These are phyloP conservation scores for Gossypium herbaceum DNA, from an alignment of 345 rosid species.

Conservation along the genomic window DNA sequence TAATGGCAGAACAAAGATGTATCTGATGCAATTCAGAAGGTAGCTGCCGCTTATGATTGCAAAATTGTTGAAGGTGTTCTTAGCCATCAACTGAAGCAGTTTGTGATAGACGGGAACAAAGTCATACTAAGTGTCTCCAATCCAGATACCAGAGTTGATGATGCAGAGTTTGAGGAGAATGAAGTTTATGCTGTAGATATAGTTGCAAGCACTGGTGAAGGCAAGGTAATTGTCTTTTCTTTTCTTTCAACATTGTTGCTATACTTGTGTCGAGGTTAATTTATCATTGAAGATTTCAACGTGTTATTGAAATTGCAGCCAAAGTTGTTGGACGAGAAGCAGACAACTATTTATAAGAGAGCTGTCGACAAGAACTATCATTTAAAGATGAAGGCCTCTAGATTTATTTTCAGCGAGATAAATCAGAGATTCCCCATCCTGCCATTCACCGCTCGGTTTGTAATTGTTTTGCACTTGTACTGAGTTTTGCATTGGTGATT, in stretches of 20 bases:
- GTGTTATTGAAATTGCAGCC: constrained; percentile 53
- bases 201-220: constrained; percentile 91
- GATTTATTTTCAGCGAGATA: constrained; percentile 94
- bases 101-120: constrained; percentile 84
- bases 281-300: background rate
- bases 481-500: background rate
- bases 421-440: constrained; percentile 71
- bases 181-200: constrained; percentile 88
- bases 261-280: background rate
- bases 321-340: constrained; percentile 87
- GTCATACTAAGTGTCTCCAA: constrained; percentile 58
- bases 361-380: constrained; percentile 80
- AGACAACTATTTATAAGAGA: constrained; percentile 87
- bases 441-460: constrained; percentile 91
- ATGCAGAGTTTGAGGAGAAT: constrained; percentile 89
- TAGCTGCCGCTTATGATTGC: constrained; percentile 95
- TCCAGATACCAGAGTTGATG: constrained; percentile 91
- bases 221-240: constrained; percentile 62
- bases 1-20: constrained; percentile 84
- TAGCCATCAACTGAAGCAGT: constrained; percentile 92
- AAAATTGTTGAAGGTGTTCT: constrained; percentile 97
- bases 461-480: constrained; percentile 1
- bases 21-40: constrained; percentile 93
- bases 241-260: constrained; percentile 1
- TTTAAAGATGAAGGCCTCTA: constrained; percentile 94